These are phyloP conservation scores for Chytridium lagenaria DNA, from an alignment of 371 early-diverging fungal species.

Conservation along the genomic window DNA sequence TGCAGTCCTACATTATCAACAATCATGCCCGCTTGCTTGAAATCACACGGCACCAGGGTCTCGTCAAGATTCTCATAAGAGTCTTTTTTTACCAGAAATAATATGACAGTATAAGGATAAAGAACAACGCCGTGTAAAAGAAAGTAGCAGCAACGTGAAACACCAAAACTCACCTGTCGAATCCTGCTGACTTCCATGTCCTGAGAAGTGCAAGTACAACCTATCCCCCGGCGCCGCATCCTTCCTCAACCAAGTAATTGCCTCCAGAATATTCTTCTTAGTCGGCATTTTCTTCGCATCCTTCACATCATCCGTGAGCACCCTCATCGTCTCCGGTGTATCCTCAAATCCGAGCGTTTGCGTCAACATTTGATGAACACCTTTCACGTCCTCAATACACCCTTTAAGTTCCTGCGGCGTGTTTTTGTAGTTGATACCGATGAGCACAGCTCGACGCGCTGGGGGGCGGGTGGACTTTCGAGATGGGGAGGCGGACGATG, in stretches of 20 bases:
- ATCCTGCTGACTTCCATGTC: slow-evolving; percentile 80
- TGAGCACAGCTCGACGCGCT: slow-evolving; percentile 43
- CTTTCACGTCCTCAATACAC: slow-evolving; percentile 93
- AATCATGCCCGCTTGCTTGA: slow-evolving; percentile 75
- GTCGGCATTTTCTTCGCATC: slow-evolving; percentile 73
- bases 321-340: slow-evolving; percentile 66
- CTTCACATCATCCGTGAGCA: slow-evolving; percentile 89
- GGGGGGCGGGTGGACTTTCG: too few relatives aligned
- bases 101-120: too few relatives aligned
- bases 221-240: slow-evolving; percentile 83
- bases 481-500: too few relatives aligned
- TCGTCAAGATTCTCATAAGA: slow-evolving; percentile 78
- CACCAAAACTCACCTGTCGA: slow-evolving; percentile 57
- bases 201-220: slow-evolving; percentile 85
- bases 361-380: slow-evolving; percentile 34
- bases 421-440: slow-evolving; percentile 89
- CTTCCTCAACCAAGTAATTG: slow-evolving; percentile 74
- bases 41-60: slow-evolving; percentile 88
- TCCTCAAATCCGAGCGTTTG: slow-evolving; percentile 24
- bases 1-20: slow-evolving; percentile 82
- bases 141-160: too few relatives aligned
- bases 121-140: too few relatives aligned
- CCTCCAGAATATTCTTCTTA: slow-evolving; percentile 74
- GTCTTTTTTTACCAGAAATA: too few relatives aligned
- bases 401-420: slow-evolving; percentile 56